Base-by-base conservation (phyloP, 306 rosid genomes). In the Ammopiptanthus mongolicus region DNA sequence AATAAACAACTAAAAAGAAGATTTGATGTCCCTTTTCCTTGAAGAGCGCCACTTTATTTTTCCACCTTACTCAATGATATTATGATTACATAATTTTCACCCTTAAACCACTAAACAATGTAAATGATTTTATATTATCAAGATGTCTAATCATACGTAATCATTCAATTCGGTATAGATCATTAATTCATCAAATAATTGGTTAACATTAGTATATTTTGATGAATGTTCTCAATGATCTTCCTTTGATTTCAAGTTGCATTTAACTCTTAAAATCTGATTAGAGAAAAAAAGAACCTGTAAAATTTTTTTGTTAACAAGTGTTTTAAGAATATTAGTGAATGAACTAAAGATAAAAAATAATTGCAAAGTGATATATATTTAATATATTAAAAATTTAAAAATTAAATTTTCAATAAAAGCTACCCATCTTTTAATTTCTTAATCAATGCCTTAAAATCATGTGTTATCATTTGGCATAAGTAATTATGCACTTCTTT, bases 21-120 rank as follows among this genome's bases (percentile, higher is more conserved):
- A 55, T 73, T 68, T 77, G 50, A 77, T 25, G 71, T 58, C 78
- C 81, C 74, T 83, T 77, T 72, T 73, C 75, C 85, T 71, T 75
- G 71, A 75, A 69, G 87, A 72, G 78, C 82, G 71, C 55, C 76
- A 47, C 84, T 70, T 73, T 73, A 81, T 78, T 65, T 71, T 74
- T 75, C 58, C 85, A 87, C 80, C 86, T 85, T 42, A 84, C 86
- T 84, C 85, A 51, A 79, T 85, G 58, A 71, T 75, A 71, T 75
- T 58, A 77, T 77, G 58, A 48, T 74, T 56, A 12, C 83, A 57
- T 57, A 25, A 47, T 57, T 69, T 67, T 65, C 73, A 70, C 22
- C 66, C 31, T n/a, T 17, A 37, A 52, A 21, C 56, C 31, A 17
- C 72, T 74, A 39, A 37, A 25, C 5, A 44, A 50, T 47, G 51